Evolutionary conservation across 352 stramenopile genomes (phyloP).

Genomic region (Pythium oligandrum): DNA sequence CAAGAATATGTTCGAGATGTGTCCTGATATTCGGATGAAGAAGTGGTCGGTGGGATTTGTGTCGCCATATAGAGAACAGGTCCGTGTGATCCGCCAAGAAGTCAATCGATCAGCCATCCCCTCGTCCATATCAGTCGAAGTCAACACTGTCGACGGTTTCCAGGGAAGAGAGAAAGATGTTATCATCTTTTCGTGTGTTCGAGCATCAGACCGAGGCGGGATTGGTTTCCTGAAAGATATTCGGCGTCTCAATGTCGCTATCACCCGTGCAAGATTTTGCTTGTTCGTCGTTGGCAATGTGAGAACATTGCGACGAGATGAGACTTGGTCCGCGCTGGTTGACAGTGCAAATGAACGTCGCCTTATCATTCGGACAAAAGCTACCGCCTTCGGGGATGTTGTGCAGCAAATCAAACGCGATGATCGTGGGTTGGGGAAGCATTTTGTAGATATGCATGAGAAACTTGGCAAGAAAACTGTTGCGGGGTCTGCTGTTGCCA

Average conservation of each 20-base stretch:
- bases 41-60: slow-evolving; percentile 94
- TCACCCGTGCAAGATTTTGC: slow-evolving; percentile 86
- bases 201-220: slow-evolving; percentile 63
- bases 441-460: slow-evolving; percentile 72
- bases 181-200: slow-evolving; percentile 98
- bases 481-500: background rate
- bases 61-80: slow-evolving; percentile 98
- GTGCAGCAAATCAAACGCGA: slow-evolving; percentile 9
- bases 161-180: slow-evolving; percentile 98
- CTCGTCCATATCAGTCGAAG: slow-evolving; percentile 76
- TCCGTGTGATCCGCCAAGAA: slow-evolving; percentile 68
- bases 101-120: slow-evolving; percentile 48
- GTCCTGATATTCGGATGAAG: slow-evolving; percentile 46
- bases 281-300: slow-evolving; percentile 85
- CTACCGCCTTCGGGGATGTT: background rate
- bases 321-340: slow-evolving; percentile 77
- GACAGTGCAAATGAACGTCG: slow-evolving; percentile 62
- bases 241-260: slow-evolving; percentile 87
- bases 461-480: slow-evolving; percentile 41
- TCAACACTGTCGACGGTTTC: slow-evolving; percentile 97
- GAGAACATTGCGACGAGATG: slow-evolving; percentile 64
- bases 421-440: slow-evolving; percentile 23
- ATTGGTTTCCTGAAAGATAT: slow-evolving; percentile 90
- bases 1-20: slow-evolving; percentile 53
- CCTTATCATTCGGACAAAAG: slow-evolving; percentile 48